phyloP scores from a whole-genome alignment of 2,329 filamentous ascomycete species.

The Cylindrodendrum hubeiense region DNA sequence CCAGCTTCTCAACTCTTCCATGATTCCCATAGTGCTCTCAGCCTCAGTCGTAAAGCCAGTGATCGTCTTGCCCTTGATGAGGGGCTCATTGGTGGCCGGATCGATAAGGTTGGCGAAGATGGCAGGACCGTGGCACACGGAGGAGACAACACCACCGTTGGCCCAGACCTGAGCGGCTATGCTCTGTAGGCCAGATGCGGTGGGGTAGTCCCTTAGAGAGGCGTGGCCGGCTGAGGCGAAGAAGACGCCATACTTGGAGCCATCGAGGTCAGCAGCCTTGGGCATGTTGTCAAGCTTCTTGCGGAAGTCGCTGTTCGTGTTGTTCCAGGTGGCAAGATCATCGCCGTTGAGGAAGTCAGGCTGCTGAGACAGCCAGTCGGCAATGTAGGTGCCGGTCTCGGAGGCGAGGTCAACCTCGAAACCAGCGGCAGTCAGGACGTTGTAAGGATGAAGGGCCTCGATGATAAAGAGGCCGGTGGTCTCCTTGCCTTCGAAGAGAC shows the following conservation, averaged over 20 bases:
- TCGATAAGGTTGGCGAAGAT: conserved; percentile 53
- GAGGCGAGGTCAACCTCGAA: conserved; percentile 62
- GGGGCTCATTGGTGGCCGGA: conserved; percentile 46
- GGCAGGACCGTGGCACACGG: conserved; percentile 56
- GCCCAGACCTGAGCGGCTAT: conserved; percentile 56
- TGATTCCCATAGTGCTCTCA: conserved; percentile 50
- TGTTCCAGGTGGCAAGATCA: conserved; percentile 54
- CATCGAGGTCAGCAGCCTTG: conserved; percentile 49
- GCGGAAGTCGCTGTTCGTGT: conserved; percentile 56
- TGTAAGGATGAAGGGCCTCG: conserved; percentile 62
- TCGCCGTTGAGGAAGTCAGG: conserved; percentile 55
- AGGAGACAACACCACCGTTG: conserved; percentile 55
- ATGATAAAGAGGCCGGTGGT: conserved; percentile 59
- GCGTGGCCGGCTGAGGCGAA: conserved; percentile 55
- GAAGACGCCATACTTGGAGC: conserved; percentile 32
- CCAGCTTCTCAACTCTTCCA: conserved; percentile 48
- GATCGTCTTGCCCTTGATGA: conserved; percentile 53
- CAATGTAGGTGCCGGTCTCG: conserved; percentile 57
- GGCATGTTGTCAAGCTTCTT: conserved; percentile 58
- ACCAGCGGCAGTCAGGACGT: conserved; percentile 57
- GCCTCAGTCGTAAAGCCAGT: conserved; percentile 56
- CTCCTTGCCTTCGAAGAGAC: conserved; percentile 54
- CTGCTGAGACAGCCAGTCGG: conserved; percentile 59
- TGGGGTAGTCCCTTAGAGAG: conserved; percentile 60
- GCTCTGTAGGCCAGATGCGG: conserved; percentile 53